These are phyloP conservation scores for Trichoderma semiorbis DNA, from an alignment of 2,329 filamentous ascomycete species.

Conservation along the genomic window DNA sequence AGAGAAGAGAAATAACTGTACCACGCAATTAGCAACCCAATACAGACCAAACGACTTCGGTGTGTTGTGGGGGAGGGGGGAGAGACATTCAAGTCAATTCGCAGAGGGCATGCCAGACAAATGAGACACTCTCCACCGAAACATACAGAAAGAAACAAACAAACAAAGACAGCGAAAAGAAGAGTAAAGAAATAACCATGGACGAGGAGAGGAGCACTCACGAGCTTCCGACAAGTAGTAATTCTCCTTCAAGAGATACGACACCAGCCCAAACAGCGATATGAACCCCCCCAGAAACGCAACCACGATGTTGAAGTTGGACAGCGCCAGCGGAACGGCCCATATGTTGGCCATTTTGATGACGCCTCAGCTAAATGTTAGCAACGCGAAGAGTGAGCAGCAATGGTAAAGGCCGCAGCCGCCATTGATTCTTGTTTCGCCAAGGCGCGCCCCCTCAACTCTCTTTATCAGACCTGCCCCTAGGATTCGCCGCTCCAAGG, in stretches of 20 bases:
- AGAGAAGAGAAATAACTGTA: constrained; percentile 76
- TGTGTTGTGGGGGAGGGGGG: not conserved
- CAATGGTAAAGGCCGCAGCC: not conserved
- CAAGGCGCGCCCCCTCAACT: not conserved
- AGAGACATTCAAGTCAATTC: not conserved
- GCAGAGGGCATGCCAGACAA: not conserved
- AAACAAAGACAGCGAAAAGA: not conserved
- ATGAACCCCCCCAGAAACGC: constrained; percentile 82
- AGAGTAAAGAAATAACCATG: not conserved
- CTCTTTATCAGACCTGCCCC: not conserved
- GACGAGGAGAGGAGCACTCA: constrained; percentile 41
- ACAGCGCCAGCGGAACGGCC: constrained; percentile 50
- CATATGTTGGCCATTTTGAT: constrained; percentile 28
- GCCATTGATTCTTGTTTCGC: constrained; percentile 11
- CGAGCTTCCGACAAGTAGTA: constrained; percentile 89
- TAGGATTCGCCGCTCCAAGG: not conserved
- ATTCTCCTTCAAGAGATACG: constrained; percentile 82
- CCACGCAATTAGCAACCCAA: not conserved
- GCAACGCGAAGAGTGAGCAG: constrained; percentile 15
- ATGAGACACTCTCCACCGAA: not conserved
- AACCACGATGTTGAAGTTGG: constrained; percentile 82
- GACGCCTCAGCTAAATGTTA: constrained; percentile 22
- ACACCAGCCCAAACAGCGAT: constrained; percentile 85
- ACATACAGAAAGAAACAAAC: not conserved
- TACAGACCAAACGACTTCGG: not conserved